These are phyloP conservation scores for Penicillium sp. DNA, from an alignment of 2,329 filamentous ascomycete species.

Conservation along the genomic window DNA sequence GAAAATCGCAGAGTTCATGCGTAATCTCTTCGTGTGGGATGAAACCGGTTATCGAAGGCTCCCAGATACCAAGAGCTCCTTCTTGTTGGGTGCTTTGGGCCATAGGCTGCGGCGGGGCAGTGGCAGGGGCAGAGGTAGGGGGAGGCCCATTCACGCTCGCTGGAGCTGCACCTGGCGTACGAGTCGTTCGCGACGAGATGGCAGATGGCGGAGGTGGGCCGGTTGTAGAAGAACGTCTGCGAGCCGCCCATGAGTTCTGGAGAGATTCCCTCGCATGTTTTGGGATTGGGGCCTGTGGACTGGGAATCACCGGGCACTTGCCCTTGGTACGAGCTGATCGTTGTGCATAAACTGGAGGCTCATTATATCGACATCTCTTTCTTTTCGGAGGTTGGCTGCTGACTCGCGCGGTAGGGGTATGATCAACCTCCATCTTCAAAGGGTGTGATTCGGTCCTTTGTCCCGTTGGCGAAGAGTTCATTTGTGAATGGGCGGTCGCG, in stretches of 20 bases:
- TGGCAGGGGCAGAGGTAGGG: not conserved
- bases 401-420: slow-evolving; percentile 19
- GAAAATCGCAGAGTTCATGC: slow-evolving; percentile 78
- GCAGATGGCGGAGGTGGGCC: slow-evolving; percentile 14
- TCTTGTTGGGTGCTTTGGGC: slow-evolving; percentile 4
- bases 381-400: slow-evolving; percentile 47
- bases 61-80: slow-evolving; percentile 48
- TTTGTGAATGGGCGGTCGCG: slow-evolving; percentile 21
- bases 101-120: slow-evolving; percentile 7
- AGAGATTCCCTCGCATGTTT: slow-evolving; percentile 34
- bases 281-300: slow-evolving; percentile 37
- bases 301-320: slow-evolving; percentile 47
- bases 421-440: slow-evolving; percentile 30
- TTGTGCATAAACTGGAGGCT: slow-evolving; percentile 58
- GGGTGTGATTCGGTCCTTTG: slow-evolving; percentile 21
- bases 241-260: slow-evolving; percentile 26
- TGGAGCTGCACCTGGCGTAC: slow-evolving; percentile 21
- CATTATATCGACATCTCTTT: slow-evolving; percentile 56
- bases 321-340: slow-evolving; percentile 48
- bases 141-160: slow-evolving; percentile 36
- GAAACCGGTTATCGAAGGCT: slow-evolving; percentile 68
- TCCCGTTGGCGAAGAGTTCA: slow-evolving; percentile 36
- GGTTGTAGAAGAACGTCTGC: slow-evolving; percentile 26
- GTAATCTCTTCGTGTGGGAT: slow-evolving; percentile 75
- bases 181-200: slow-evolving; percentile 17